Evolutionary conservation across 2,329 filamentous ascomycete species (phyloP).

Genomic region (Dactylellina leptospora): DNA sequence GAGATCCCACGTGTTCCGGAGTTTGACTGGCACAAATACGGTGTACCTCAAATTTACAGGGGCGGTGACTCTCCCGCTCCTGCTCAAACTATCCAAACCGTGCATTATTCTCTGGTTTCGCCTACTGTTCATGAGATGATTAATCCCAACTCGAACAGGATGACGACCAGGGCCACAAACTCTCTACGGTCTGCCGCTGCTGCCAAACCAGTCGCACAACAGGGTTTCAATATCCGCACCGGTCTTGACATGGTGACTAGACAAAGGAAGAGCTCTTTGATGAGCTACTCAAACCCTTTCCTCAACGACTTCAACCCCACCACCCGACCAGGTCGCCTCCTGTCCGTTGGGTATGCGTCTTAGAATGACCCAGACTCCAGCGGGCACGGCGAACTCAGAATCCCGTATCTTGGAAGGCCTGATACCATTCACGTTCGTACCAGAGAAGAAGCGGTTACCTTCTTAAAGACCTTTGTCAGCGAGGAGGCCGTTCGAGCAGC

Average conservation of each 20-base stretch:
- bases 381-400: conserved; percentile 10
- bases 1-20: conserved; percentile 38
- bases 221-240: conserved; percentile 45
- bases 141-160: conserved; percentile 46
- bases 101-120: conserved; percentile 18
- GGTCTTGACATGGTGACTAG: conserved; percentile 45
- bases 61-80: conserved; percentile 9
- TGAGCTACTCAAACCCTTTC: conserved; percentile 43
- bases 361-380: conserved; percentile 24
- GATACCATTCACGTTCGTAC: conserved; percentile 6
- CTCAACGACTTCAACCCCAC: conserved; percentile 32
- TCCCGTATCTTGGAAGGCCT: conserved; percentile 19
- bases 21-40: conserved; percentile 43
- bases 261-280: conserved; percentile 32
- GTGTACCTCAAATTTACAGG: conserved; percentile 46
- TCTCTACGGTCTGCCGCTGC: conserved; percentile 28
- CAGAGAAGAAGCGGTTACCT: conserved; percentile 18
- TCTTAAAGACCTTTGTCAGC: conserved; percentile 20
- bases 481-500: conserved; percentile 10
- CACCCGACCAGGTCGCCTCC: conserved; percentile 21
- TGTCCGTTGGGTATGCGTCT: conserved; percentile 47
- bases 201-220: conserved; percentile 19
- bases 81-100: conserved; percentile 5
- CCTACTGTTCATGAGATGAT: conserved; percentile 44
- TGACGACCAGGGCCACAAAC: conserved; percentile 47